These are phyloP conservation scores for Metarhizium sp. DNA, from an alignment of 2,329 filamentous ascomycete species.

Conservation along the genomic window DNA sequence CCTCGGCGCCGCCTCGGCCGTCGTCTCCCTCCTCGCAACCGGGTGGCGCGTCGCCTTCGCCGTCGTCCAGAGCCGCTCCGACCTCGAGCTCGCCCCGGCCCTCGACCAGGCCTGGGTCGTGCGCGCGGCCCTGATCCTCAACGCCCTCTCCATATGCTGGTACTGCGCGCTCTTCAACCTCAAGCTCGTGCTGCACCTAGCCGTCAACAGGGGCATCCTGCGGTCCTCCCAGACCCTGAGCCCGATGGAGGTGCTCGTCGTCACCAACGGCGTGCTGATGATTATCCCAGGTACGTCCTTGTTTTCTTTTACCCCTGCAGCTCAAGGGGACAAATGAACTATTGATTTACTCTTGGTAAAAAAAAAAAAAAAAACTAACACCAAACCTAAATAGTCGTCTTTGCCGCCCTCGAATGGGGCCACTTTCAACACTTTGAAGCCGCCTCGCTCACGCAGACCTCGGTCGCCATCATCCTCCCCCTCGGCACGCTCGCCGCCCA, in stretches of 20 bases:
- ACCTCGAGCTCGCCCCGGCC: slow-evolving; percentile 16
- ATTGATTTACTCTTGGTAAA: not conserved
- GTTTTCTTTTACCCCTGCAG: not conserved
- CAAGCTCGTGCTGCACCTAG: slow-evolving; percentile 39
- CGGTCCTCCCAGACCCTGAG: slow-evolving; percentile 31
- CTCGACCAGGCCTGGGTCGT: slow-evolving; percentile 25
- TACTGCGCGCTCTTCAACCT: slow-evolving; percentile 47
- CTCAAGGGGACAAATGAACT: not conserved
- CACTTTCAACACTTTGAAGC: slow-evolving; percentile 35
- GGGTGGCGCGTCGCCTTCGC: slow-evolving; percentile 23
- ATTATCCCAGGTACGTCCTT: slow-evolving; percentile 36
- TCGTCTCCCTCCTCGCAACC: slow-evolving; percentile 23
- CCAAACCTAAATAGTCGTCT: slow-evolving; percentile 30
- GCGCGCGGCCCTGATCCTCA: slow-evolving; percentile 27
- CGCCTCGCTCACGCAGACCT: slow-evolving; percentile 38
- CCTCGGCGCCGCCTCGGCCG: slow-evolving; percentile 21
- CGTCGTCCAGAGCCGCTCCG: slow-evolving; percentile 25
- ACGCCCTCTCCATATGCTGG: slow-evolving; percentile 36
- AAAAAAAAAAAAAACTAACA: not conserved
- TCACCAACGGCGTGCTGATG: slow-evolving; percentile 49
- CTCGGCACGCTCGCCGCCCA: slow-evolving; percentile 43
- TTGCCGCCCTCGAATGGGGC: slow-evolving; percentile 37
- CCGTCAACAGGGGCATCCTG: slow-evolving; percentile 36
- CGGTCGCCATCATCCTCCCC: slow-evolving; percentile 41
- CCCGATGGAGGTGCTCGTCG: slow-evolving; percentile 44